Conservation (phyloP, 768 basidiomycete genomes). For the Ramaria rubella region DNA sequence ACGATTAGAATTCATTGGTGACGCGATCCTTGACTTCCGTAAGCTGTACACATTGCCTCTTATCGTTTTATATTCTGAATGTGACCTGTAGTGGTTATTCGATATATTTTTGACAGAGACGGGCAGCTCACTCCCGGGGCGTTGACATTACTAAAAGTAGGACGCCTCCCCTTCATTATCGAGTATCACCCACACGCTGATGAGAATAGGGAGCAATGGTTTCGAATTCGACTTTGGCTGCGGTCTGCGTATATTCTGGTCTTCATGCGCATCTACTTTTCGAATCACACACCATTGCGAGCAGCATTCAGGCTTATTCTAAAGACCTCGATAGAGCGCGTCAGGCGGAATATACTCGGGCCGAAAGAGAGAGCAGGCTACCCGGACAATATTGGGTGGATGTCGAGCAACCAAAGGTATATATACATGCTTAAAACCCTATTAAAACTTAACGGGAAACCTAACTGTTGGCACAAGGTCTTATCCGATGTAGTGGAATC, state of each 20-base stretch:
- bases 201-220: conserved; percentile 70
- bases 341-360: conserved; percentile 36
- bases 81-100: conserved; percentile 54
- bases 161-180: background rate
- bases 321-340: conserved; percentile 40
- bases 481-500: conserved; percentile 80
- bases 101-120: conserved; percentile 60
- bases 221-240: conserved; percentile 70
- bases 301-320: conserved; percentile 48
- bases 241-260: conserved; percentile 64
- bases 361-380: conserved; percentile 40
- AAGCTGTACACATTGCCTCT: conserved; percentile 22
- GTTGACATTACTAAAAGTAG: conserved; percentile 73
- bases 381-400: conserved; percentile 77
- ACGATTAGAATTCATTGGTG: conserved; percentile 78
- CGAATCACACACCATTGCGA: conserved; percentile 46
- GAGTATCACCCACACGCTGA: background rate
- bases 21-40: conserved; percentile 82
- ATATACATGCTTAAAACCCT: background rate
- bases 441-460: background rate
- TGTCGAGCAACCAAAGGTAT: conserved; percentile 70
- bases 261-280: conserved; percentile 56
- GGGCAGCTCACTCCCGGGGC: conserved; percentile 63
- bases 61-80: conserved; percentile 1
- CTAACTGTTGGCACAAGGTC: conserved; percentile 34